These are phyloP conservation scores for Tetrahymena malaccensis DNA, from an alignment of 73 alveolate species.

Conservation along the genomic window DNA sequence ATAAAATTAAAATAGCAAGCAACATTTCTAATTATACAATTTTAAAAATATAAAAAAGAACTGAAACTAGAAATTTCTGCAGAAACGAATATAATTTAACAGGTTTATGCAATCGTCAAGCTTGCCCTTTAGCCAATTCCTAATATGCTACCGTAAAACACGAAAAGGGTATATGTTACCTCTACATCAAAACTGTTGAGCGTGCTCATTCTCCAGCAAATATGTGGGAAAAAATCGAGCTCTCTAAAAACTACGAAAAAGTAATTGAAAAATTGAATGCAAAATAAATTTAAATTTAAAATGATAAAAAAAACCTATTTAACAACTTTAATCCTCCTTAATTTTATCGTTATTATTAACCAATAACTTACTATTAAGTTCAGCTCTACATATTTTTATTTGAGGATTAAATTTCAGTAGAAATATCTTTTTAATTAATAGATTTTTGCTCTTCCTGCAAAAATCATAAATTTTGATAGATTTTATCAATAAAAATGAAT, in stretches of 20 bases:
- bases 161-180: slow-evolving; percentile 94
- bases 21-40: neutral
- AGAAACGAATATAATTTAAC: slow-evolving; percentile 94
- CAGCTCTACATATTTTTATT: neutral
- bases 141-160: slow-evolving; percentile 92
- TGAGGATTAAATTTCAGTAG: slow-evolving; percentile 1
- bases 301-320: neutral
- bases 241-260: slow-evolving; percentile 81
- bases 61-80: slow-evolving; percentile 88
- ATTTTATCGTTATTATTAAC: neutral
- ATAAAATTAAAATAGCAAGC: neutral
- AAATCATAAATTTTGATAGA: neutral
- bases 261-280: slow-evolving; percentile 8
- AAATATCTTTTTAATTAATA: neutral
- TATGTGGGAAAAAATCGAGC: slow-evolving; percentile 93
- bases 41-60: slow-evolving; percentile 49
- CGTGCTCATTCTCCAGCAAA: slow-evolving; percentile 95
- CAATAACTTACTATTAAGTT: neutral
- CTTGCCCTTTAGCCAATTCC: slow-evolving; percentile 98
- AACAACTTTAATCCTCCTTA: neutral
- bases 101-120: slow-evolving; percentile 96
- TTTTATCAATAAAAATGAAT: neutral
- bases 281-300: neutral
- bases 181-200: slow-evolving; percentile 92
- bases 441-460: neutral